Evolutionary conservation across 805 yeast species (phyloP).

Genomic region (Gaillardinia entomophila): DNA sequence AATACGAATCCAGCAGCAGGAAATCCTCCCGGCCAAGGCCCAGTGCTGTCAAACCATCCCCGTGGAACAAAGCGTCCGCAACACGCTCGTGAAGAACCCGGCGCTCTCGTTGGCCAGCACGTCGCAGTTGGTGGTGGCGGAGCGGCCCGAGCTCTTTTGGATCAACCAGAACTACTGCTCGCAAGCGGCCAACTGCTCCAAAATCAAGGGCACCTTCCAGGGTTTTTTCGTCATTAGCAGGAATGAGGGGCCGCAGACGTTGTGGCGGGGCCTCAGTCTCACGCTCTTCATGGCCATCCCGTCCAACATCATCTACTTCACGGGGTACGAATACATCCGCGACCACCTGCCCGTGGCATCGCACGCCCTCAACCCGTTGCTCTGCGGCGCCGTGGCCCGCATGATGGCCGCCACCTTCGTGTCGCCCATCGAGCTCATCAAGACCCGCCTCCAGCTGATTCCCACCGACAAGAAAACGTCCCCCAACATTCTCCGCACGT

Average conservation of each 20-base stretch:
- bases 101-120: neutral
- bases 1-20: constrained; percentile 74
- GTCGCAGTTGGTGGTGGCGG: constrained; percentile 3
- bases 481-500: constrained; percentile 33
- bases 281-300: constrained; percentile 89
- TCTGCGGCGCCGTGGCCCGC: constrained; percentile 85
- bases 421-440: constrained; percentile 81
- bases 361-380: constrained; percentile 64
- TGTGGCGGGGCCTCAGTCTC: constrained; percentile 86
- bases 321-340: constrained; percentile 84
- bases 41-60: constrained; percentile 25
- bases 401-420: constrained; percentile 76
- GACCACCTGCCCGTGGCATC: constrained; percentile 50
- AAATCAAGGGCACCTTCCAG: constrained; percentile 65
- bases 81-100: constrained; percentile 8
- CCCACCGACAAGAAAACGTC: constrained; percentile 40
- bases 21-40: constrained; percentile 35
- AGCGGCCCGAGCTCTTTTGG: constrained; percentile 28
- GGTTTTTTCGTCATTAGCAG: constrained; percentile 62
- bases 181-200: constrained; percentile 34
- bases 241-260: constrained; percentile 68
- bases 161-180: constrained; percentile 30
- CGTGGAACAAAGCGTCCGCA: constrained; percentile 7
- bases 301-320: constrained; percentile 86
- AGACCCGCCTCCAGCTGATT: constrained; percentile 87